Conservation (phyloP, 257 asterid genomes). For the Fraxinus pennsylvanica region DNA sequence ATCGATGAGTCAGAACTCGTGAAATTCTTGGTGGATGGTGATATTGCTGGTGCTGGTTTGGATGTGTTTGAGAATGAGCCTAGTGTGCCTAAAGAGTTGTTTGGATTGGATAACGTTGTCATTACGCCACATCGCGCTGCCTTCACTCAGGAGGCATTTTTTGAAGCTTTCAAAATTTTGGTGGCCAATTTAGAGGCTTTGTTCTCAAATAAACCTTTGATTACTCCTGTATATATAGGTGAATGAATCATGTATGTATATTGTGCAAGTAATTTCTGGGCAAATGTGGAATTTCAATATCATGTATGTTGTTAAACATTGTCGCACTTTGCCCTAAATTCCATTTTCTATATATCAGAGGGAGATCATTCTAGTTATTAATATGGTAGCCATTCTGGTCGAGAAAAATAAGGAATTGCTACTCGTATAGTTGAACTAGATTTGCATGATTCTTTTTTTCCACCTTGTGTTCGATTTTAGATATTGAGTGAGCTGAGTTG, state of each 20-base stretch:
- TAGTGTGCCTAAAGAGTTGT: conserved; percentile 40
- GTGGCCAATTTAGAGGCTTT: conserved; percentile 61
- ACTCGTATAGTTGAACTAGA: too few species aligned
- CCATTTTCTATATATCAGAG: background rate
- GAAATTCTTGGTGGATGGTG: conserved; percentile 42
- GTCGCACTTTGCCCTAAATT: background rate
- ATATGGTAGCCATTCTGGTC: too few species aligned
- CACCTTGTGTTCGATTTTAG: too few species aligned
- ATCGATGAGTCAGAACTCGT: conserved; percentile 58
- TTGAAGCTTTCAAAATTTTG: conserved; percentile 35
- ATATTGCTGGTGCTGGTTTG: conserved; percentile 61
- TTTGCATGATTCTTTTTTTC: too few species aligned
- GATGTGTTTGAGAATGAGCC: conserved; percentile 78
- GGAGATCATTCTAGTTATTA: too few species aligned
- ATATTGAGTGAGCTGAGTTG: too few species aligned
- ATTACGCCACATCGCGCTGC: conserved; percentile 57
- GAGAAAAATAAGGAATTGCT: too few species aligned
- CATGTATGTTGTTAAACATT: background rate
- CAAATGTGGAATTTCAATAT: background rate
- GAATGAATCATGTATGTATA: background rate
- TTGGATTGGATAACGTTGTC: conserved; percentile 58
- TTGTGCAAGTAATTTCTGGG: too few species aligned
- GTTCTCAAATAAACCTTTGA: conserved; percentile 52
- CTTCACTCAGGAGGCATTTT: conserved; percentile 42
- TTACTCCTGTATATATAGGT: conserved; percentile 27